These are phyloP conservation scores for Pelargonium myrrhifolium DNA, from an alignment of 441 rosid species.

Conservation along the genomic window DNA sequence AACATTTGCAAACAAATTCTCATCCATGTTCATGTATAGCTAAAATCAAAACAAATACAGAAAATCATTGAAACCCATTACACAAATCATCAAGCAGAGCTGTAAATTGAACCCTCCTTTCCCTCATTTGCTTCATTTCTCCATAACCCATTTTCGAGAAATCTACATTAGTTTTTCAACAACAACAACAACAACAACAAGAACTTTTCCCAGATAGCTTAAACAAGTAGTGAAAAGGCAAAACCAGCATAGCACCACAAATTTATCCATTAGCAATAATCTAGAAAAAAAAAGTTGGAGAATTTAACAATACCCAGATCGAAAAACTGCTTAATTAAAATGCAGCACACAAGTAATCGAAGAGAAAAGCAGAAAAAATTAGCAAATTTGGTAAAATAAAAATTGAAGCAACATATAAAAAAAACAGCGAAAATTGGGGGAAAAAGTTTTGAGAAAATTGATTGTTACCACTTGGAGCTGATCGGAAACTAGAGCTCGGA, in stretches of 20 bases:
- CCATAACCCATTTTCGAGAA: not conserved
- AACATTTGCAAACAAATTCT: not conserved
- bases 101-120: not conserved
- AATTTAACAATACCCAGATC: conserved; percentile 1
- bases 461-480: conserved; percentile 66
- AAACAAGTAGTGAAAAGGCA: not conserved
- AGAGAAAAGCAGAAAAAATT: not conserved
- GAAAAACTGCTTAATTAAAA: not conserved
- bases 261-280: not conserved
- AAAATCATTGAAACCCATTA: not conserved
- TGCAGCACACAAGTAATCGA: not conserved
- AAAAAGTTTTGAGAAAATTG: not conserved
- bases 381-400: not conserved
- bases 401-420: conserved; percentile 2
- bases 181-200: not conserved
- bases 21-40: not conserved
- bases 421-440: not conserved
- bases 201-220: not conserved
- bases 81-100: not conserved
- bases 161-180: not conserved
- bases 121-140: not conserved
- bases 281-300: not conserved
- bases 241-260: not conserved
- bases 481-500: conserved; percentile 66
- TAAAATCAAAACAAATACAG: not conserved